Evolutionary conservation across 2,329 filamentous ascomycete genomes (phyloP), one percentile per base, ranked within the genome.

Genomic region (Phyllosticta citribraziliensis): DNA sequence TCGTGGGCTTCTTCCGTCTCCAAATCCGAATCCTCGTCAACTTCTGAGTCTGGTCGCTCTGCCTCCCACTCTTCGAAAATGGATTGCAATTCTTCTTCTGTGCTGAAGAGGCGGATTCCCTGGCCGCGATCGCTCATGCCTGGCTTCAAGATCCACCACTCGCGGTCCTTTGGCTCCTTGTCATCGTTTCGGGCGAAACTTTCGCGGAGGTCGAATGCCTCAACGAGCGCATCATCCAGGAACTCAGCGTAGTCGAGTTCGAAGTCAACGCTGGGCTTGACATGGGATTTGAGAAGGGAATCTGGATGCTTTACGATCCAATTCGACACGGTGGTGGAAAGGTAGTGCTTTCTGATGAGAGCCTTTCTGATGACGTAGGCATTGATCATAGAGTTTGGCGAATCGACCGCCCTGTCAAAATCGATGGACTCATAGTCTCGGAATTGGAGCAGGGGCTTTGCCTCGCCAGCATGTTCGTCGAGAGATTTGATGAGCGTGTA

Each of bases 141-240:
- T 0, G 94, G 93, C 75, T 99, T 99, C 63, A 99, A 74, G 66
- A 99, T 97, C 94, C 94, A 99, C 93, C 93, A 99, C 71, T 95
- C 85, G 63, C 82, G 81, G 30, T 74, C 66, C 12, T 63, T 61
- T 2, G 59, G 60, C 2, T 68, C 69, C 25, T 74, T 72, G 14
- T 73, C 74, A 56, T 82, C 83, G 67, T 96, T 96, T 54, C 79
- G 80, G 33, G 83, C 82, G 73, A 95, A 81, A 66, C 88, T 92
- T 61, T 90, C 89, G 20, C 87, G 82, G 57, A 99, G 75, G 69
- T 97, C 94, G 72, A 88, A 97, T 0, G 89, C 88, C 73, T 99
- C 94, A 1, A 96, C 80, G 8, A 99, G 78, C 0, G 94, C 89
- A 67, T 99, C 94, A 65, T 97, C 94, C 14, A 99, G 78, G 69